phyloP scores from a whole-genome alignment of 306 rosid species.

The Adenanthera pavonina region DNA sequence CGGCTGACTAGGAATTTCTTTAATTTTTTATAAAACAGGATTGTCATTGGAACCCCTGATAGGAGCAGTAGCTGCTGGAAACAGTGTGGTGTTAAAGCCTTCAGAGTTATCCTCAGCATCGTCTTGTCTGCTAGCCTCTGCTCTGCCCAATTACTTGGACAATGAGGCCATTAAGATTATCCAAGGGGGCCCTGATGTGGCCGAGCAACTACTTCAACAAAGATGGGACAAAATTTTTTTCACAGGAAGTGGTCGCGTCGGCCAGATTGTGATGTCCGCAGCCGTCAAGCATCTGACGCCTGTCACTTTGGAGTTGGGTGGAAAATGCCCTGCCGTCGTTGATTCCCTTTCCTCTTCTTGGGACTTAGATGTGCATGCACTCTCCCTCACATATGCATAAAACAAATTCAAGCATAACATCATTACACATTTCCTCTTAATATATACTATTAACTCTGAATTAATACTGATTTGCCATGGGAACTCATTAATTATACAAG shows the following conservation, averaged over 20 bases:
- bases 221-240: conserved; percentile 87
- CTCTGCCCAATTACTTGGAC: conserved; percentile 54
- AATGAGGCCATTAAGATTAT: conserved; percentile 58
- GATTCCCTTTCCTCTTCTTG: conserved; percentile 71
- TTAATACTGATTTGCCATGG: no score
- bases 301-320: conserved; percentile 75
- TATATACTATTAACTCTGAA: no score
- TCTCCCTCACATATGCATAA: no score
- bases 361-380: conserved; percentile 36
- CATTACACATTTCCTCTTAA: no score
- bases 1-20: no score
- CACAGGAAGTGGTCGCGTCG: conserved; percentile 73
- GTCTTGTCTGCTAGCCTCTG: conserved; percentile 56
- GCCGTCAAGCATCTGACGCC: conserved; percentile 78
- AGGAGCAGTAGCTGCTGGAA: conserved; percentile 89
- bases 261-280: conserved; percentile 66
- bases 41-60: conserved; percentile 79
- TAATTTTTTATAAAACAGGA: conserved; percentile 41
- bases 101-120: conserved; percentile 69
- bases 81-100: conserved; percentile 64
- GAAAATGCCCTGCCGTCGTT: conserved; percentile 79
- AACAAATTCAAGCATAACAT: no score
- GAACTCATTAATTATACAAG: conserved; percentile 32
- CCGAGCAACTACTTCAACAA: conserved; percentile 49
- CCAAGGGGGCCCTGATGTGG: conserved; percentile 61